Base-by-base conservation (phyloP, 2,329 filamentous ascomycete species). In the Xylogone sp. region DNA sequence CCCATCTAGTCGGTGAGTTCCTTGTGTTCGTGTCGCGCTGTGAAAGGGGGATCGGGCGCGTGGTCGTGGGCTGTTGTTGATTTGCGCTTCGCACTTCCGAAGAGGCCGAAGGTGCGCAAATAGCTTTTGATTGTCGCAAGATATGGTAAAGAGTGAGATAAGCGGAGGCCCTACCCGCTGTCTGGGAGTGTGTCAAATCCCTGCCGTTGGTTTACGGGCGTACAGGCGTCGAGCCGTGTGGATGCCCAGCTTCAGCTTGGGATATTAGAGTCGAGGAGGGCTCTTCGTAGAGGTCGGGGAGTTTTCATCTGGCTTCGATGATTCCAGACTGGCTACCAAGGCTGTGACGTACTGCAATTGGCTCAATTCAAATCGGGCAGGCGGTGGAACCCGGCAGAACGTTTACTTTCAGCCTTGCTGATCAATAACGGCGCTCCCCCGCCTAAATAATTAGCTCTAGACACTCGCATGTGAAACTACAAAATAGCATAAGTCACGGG, bases 11-110 rank as follows among this genome's bases (percentile, higher is more conserved):
- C 27, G n/a, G 27, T 19, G 24, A 6, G 45, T 47, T n/a, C 21
- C 4, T 47, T 29, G 29, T 44, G 19, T 52, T 34, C 29, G 18
- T 42, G 22, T 42, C 12, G 42, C 27, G 12, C 20, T 34, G 43
- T 48, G 46, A 22, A 53, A 51, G 51, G 48, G 29, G 43, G 48
- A 24, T 50, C 51, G 43, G 45, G 51, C 49, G 50, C 50, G 51
- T 29, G 44, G 22, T 46, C 21, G 21, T 52, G 53, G 34, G 49
- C 48, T 45, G 27, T 42, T 51, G 19, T 45, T 49, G 24, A 53
- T 55, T 53, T 53, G 52, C 51, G 52, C 49, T 51, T 31, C 43
- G 27, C 43, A 31, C 34, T 31, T 59, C 56, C 56, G 56, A 47
- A 21, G 29, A 47, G 16, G 45, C 45, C 45, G 45, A 21, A 47